Conservation (phyloP, 208 protist genomes). For the Paratrypanosoma confusum region DNA sequence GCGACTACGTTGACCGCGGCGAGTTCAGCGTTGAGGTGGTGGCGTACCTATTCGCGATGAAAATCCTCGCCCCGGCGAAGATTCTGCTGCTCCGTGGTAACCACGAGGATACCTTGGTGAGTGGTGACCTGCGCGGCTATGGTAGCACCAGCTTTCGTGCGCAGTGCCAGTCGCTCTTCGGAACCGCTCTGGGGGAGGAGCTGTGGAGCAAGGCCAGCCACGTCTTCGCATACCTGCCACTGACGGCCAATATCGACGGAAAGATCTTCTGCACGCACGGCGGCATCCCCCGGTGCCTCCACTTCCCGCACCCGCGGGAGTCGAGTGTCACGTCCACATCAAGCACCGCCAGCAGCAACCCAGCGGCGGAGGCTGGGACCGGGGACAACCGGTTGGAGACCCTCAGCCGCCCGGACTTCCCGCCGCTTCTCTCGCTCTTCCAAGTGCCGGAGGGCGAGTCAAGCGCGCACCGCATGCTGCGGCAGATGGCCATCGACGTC, state of each 20-base stretch:
- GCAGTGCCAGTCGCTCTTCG: slow-evolving; percentile 80
- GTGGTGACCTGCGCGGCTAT: slow-evolving; percentile 84
- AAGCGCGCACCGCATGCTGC: slow-evolving; percentile 37
- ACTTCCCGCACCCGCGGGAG: too few relatives aligned
- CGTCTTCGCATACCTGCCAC: slow-evolving; percentile 76
- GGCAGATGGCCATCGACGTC: slow-evolving; percentile 79
- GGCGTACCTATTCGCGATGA: slow-evolving; percentile 87
- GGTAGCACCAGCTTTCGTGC: slow-evolving; percentile 79
- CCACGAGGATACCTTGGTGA: slow-evolving; percentile 89
- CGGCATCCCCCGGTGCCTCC: slow-evolving; percentile 81
- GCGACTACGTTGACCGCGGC: slow-evolving; percentile 97
- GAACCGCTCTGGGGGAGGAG: slow-evolving; percentile 69
- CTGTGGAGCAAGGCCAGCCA: slow-evolving; percentile 78
- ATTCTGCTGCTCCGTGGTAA: slow-evolving; percentile 90
- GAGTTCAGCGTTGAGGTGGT: slow-evolving; percentile 88
- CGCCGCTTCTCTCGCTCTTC: slow-evolving; percentile 76
- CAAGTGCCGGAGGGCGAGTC: slow-evolving; percentile 59
- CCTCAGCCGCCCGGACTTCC: slow-evolving; percentile 61
- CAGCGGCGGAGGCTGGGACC: too few relatives aligned
- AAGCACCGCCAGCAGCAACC: too few relatives aligned
- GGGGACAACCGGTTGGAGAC: slow-evolving; percentile 68
- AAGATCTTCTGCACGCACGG: slow-evolving; percentile 92
- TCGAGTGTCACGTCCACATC: too few relatives aligned
- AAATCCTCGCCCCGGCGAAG: slow-evolving; percentile 83
- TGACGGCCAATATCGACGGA: slow-evolving; percentile 87